Evolutionary conservation across 1,139 yeast species (phyloP).

Genomic region (Protomyces lactucae-debilis): DNA sequence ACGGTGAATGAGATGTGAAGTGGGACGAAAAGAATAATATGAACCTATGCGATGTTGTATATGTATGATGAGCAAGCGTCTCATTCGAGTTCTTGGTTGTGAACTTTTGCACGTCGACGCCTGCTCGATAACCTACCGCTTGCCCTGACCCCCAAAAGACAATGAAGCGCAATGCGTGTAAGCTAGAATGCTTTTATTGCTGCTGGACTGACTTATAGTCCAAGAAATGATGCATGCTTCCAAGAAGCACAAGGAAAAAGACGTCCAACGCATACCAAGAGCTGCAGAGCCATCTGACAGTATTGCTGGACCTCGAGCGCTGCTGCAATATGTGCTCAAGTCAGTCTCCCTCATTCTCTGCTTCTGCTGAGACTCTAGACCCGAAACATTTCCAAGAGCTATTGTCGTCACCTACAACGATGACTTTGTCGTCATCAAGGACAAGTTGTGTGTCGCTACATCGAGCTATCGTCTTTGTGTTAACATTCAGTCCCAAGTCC

Average conservation of each 20-base stretch:
- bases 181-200: not conserved
- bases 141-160: not conserved
- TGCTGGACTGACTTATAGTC: not conserved
- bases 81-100: too few species aligned
- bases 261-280: not conserved
- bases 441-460: slow-evolving; percentile 1
- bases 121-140: not conserved
- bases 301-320: not conserved
- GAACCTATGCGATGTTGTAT: not conserved
- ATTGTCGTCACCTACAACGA: slow-evolving; percentile 20
- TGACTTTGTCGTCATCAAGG: slow-evolving; percentile 26
- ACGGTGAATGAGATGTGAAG: not conserved
- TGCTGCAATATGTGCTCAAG: not conserved
- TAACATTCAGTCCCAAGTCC: slow-evolving; percentile 50
- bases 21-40: not conserved
- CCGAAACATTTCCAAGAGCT: not conserved
- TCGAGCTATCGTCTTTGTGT: not conserved
- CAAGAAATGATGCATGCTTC: not conserved
- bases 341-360: not conserved
- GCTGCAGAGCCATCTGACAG: not conserved
- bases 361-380: not conserved
- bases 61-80: too few species aligned
- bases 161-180: not conserved
- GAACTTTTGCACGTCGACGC: not conserved
- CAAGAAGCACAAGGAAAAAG: not conserved